Evolutionary conservation across 1,139 yeast species (phyloP).

Genomic region (Sugiyamaella xylanicola): DNA sequence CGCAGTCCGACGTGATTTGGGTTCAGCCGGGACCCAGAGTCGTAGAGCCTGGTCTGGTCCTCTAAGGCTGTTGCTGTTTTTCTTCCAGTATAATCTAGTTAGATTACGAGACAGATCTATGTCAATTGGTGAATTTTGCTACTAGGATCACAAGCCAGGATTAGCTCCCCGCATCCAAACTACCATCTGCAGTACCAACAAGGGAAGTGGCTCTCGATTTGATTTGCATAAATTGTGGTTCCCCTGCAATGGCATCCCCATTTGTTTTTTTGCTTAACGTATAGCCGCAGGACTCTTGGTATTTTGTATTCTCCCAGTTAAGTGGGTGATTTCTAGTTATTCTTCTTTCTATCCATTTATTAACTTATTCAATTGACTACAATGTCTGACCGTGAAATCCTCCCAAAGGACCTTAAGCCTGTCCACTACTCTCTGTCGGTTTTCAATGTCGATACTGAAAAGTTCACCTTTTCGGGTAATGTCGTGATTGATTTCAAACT

Average conservation of each 20-base stretch:
- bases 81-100: too few species aligned
- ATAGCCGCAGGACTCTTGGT: background rate
- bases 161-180: background rate
- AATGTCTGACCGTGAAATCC: slow-evolving; percentile 51
- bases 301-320: too few species aligned
- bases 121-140: too few species aligned
- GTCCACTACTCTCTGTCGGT: slow-evolving; percentile 45
- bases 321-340: background rate
- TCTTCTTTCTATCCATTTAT: too few species aligned
- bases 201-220: too few species aligned
- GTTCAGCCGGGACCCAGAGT: too few species aligned
- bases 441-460: slow-evolving; percentile 52
- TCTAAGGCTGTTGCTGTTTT: too few species aligned
- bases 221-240: too few species aligned
- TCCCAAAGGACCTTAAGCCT: slow-evolving; percentile 59
- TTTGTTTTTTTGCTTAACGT: background rate
- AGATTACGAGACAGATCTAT: too few species aligned
- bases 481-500: slow-evolving; percentile 54
- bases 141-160: background rate
- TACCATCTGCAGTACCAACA: background rate
- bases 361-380: background rate
- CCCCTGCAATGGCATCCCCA: background rate
- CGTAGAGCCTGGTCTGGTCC: background rate
- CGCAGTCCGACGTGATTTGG: background rate
- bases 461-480: slow-evolving; percentile 54